Conservation (phyloP, 2,329 filamentous ascomycete species). For the Epichloe scottii region DNA sequence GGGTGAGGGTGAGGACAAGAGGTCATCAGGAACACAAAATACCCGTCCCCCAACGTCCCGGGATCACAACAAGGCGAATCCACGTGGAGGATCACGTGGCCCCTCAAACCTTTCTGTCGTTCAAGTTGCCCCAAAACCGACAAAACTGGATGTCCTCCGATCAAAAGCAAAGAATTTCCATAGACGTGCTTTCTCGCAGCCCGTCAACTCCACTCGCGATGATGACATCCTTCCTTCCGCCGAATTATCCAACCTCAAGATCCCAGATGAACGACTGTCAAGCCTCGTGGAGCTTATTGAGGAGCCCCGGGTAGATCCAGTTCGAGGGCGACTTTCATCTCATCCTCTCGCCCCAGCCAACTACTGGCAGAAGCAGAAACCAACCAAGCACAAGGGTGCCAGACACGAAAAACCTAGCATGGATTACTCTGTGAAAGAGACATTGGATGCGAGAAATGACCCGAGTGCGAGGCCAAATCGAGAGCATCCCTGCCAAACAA, state of each 20-base stretch:
- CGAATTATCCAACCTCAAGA: background rate
- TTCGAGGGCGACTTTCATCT: background rate
- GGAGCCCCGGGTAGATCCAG: background rate
- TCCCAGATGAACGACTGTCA: background rate
- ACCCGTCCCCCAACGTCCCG: background rate
- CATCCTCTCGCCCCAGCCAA: background rate
- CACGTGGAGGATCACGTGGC: background rate
- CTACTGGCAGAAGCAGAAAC: background rate
- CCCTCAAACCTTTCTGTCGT: background rate
- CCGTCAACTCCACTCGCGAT: background rate
- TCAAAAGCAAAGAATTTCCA: background rate
- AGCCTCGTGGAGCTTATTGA: slow-evolving; percentile 1
- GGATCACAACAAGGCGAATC: background rate
- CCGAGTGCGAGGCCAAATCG: slow-evolving; percentile 27
- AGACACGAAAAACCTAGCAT: background rate
- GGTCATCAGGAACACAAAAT: background rate
- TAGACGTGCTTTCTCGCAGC: background rate
- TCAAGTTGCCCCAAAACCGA: background rate
- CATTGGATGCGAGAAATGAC: slow-evolving; percentile 30
- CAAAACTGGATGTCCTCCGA: background rate
- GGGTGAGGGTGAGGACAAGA: no score
- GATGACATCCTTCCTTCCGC: background rate
- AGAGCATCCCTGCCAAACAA: background rate
- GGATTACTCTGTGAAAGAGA: slow-evolving; percentile 19
- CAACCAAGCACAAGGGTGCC: background rate